Evolutionary conservation across 2,329 filamentous ascomycete genomes (phyloP), one percentile per base, ranked within the genome.

Genomic region (Raffaelea deltoideospora): DNA sequence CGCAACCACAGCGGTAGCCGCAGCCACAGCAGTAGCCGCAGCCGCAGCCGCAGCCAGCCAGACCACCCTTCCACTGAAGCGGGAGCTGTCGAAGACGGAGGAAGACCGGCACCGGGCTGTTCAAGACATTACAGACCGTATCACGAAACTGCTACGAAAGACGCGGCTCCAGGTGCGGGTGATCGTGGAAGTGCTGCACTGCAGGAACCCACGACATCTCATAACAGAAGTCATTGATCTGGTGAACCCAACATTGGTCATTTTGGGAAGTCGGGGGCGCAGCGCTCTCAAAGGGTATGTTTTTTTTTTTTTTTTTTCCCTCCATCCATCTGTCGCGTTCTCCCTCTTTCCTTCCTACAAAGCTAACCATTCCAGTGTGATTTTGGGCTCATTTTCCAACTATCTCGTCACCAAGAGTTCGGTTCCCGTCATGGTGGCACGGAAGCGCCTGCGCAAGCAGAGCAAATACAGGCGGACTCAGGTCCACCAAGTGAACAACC

Each of bases 181-280:
- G 33, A 85, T 94, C 35, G 79, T 98, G 24, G 90, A 98, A 58
- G 88, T 96, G 21, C 79, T 98, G 46, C 90, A 96, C 59, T 96
- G 90, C 76, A 96, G 95, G 67, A 95, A 83, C 51, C 86, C 90
- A 4, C 88, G 90, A 56, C 87, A 95, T 55, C 70, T 96, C 63
- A 86, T 98, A 45, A 93, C 86, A 1, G 90, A 96, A 63, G 86
- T 95, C 60, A 96, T 98, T 56, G 90, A 98, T 55, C 73, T 84
- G 44, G 71, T 96, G 36, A 82, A 80, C 45, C 90, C 90, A 5
- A 96, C 88, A 1, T 64, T 98, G 41, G 88, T 95, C 17, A 85
- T 98, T 46, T 73, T 96, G 40, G 90, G 90, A 34, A 94, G 86
- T 43, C 72, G 90, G 48, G 90, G 90, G 22, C 75, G 87, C 45